Evolutionary conservation across 2,329 filamentous ascomycete species (phyloP).

Genomic region (Arthroderma uncinatum): DNA sequence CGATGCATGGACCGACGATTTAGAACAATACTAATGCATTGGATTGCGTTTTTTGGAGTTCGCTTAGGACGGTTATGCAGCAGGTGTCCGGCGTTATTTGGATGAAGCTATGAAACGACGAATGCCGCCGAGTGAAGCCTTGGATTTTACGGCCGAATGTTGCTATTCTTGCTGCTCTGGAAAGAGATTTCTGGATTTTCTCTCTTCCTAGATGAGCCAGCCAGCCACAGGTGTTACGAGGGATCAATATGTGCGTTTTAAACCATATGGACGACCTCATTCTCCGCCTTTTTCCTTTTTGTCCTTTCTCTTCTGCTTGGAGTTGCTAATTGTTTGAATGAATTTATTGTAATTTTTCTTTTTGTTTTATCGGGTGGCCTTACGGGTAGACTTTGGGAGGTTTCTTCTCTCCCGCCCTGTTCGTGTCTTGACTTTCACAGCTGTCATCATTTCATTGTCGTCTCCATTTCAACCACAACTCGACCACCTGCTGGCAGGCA

Average conservation of each 20-base stretch:
- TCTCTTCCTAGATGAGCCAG: background rate
- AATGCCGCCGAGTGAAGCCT: background rate
- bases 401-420: background rate
- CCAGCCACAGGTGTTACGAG: background rate
- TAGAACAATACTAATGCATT: constrained; percentile 30
- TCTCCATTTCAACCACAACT: background rate
- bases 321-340: background rate
- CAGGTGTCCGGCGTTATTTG: background rate
- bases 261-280: constrained; percentile 2
- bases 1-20: constrained; percentile 46
- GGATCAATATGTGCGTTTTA: background rate
- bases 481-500: constrained; percentile 1
- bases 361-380: background rate
- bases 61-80: background rate
- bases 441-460: background rate
- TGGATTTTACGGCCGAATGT: background rate
- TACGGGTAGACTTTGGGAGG: background rate
- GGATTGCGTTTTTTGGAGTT: constrained; percentile 1
- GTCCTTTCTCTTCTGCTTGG: background rate
- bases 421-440: background rate
- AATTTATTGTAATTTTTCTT: constrained; percentile 2
- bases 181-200: background rate
- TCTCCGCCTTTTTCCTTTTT: background rate
- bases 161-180: background rate
- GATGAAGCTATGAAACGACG: background rate